Base-by-base conservation (phyloP, 2,329 filamentous ascomycete genomes). In the Aulographum hederae region DNA sequence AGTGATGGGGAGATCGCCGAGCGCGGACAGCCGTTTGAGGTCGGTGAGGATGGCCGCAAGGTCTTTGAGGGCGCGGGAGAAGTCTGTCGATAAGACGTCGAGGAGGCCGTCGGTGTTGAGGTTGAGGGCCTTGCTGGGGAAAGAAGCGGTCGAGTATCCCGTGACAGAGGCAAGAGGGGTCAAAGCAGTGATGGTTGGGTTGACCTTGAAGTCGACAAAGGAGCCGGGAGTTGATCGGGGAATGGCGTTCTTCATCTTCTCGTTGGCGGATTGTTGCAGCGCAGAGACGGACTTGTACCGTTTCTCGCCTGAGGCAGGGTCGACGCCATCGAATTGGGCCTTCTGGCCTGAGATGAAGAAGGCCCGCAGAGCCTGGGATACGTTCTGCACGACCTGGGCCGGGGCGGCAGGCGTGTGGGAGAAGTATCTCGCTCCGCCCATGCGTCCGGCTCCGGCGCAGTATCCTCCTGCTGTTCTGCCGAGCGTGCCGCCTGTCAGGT, bases 321-420 rank as follows among this genome's bases (percentile, higher is more conserved):
- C 73, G 27, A 77, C 52, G 10, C 86, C 86, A 49, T 93, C 79
- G 44, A 85, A 94, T 35, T 79, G 78, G 6, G 78, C 75, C 51
- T 85, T 89, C 46, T 92, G 73, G 0, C 89, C 89, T 0, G 79
- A 84, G n/a, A 93, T 65, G 57, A 81, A 77, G 56, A 98, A 94
- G 10, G 84, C 85, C 33, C 89, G 73, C 46, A 95, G 75, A 4
- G 84, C 89, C 43, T 84, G 75, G 10, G 82, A 92, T n/a, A 94
- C 86, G 54, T 93, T 93, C 52, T 89, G 78, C 32, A 95, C 70
- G 29, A 95, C 82, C 51, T 95, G 81, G 1, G 85, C 82, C 25
- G 82, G 84, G 5, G 76, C 71, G 6, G 80, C 77, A 2, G 86
- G 82, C 1, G 73, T 70, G 56, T 94, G 85, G 1, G 82, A 91